Percentiles rank a stretch among this genome's conserved stretches.
These are phyloP conservation scores for Rhododendron mucronatum DNA, from an alignment of 148 eudicot genomes.

Conservation along the genomic window DNA sequence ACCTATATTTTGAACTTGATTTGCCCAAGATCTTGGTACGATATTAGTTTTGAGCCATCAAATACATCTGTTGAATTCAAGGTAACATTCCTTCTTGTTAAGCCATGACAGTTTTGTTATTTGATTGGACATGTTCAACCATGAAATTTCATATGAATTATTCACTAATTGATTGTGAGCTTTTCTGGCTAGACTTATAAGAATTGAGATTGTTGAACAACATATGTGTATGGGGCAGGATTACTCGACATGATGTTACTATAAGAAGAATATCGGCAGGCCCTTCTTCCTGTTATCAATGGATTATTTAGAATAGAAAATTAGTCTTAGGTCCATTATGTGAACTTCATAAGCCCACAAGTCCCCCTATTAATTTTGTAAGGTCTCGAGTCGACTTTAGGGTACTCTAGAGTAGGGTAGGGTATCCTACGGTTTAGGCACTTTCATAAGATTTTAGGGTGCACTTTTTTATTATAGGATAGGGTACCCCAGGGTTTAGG, in stretches of 20 bases:
- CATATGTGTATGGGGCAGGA: background rate
- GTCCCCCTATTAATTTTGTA: too few relatives aligned
- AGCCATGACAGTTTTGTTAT: background rate
- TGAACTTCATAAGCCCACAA: too few relatives aligned
- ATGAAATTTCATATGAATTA: background rate
- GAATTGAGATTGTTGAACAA: background rate
- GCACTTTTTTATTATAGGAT: too few relatives aligned
- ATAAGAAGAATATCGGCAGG: background rate
- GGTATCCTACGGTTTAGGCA: too few relatives aligned
- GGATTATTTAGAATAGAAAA: background rate
- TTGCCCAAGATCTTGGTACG: slow-evolving; percentile 68
- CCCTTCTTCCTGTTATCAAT: background rate
- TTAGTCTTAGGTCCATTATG: too few relatives aligned
- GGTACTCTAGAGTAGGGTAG: too few relatives aligned
- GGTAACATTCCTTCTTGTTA: slow-evolving; percentile 37
- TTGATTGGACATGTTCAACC: background rate
- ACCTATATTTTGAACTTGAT: slow-evolving; percentile 63
- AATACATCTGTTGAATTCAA: slow-evolving; percentile 79
- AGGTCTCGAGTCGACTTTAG: too few relatives aligned
- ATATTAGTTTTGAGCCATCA: slow-evolving; percentile 55
- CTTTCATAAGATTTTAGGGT: too few relatives aligned
- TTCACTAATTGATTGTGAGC: background rate
- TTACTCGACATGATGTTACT: background rate
- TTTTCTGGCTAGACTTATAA: background rate
- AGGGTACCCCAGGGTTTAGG: too few relatives aligned